Conservation (phyloP, 768 basidiomycete genomes). For the Daedalea quercina region DNA sequence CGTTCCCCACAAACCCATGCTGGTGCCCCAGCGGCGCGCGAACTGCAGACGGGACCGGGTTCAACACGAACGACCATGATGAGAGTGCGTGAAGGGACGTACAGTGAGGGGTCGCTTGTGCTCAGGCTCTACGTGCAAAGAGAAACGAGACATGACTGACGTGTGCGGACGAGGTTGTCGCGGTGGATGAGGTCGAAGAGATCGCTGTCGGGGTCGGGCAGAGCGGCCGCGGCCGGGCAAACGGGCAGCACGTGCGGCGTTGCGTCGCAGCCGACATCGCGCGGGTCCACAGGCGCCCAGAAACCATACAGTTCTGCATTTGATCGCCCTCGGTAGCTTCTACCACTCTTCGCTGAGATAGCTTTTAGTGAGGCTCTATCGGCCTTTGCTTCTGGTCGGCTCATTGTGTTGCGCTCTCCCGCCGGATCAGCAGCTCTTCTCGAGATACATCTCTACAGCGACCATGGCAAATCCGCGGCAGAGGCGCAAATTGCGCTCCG, state of each 20-base stretch:
- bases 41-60: conserved; percentile 14
- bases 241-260: neutral
- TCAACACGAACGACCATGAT: neutral
- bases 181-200: neutral
- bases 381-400: neutral
- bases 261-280: neutral
- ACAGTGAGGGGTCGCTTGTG: conserved; percentile 15
- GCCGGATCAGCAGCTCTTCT: neutral
- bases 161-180: neutral
- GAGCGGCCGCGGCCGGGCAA: neutral
- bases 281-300: neutral
- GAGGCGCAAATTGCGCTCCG: conserved; percentile 77
- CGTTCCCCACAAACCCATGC: conserved; percentile 63
- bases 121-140: conserved; percentile 24
- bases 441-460: neutral
- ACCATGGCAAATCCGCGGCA: conserved; percentile 93
- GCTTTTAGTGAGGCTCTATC: too few relatives aligned
- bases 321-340: neutral
- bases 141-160: conserved; percentile 28
- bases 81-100: conserved; percentile 7
- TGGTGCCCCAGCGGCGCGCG: conserved; percentile 46
- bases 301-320: neutral
- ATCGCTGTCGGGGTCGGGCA: neutral
- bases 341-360: neutral
- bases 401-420: neutral